Evolutionary conservation across 306 rosid species (phyloP), one percentile per base, ranked within the genome.

Genomic region (Cucurbita ficifolia): DNA sequence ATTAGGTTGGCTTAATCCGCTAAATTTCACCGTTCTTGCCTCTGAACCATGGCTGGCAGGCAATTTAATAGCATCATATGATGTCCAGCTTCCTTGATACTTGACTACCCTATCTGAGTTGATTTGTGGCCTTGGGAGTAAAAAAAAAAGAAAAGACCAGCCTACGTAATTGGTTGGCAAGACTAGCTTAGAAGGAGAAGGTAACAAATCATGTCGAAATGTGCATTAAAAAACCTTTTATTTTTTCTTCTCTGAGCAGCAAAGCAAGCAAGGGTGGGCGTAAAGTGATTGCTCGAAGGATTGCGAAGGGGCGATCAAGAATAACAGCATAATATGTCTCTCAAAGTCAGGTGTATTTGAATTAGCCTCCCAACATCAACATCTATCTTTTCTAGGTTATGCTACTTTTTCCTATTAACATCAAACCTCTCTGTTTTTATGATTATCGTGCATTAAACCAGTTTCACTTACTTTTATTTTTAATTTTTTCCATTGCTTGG

Each of bases 221-320:
- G 39, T 22, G 45, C 33, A 76, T 74, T 17, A 61, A 5, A 50
- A 17, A 54, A 35, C 42, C 19, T 56, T 63, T 39, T n/a, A n/a
- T 78, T 76, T 29, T 29, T 74, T 74, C 72, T 72, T 74, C 71
- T 86, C 24, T 74, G 86, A 81, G 74, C 92, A 94, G 97, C 74
- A 94, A 94, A 79, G 97, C 94, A 82, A 94, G 96, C 83, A 94
- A 82, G 81, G 97, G 98, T 77, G 98, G 97, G 74, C 86, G 90
- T 65, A 90, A 68, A 82, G 97, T 94, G 43, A 94, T 90, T 76
- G 95, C 96, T 55, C 87, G 92, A 76, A 90, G 99, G 81, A 82
- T 94, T 73, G 97, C 97, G 0, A 91, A 94, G 75, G 97, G 97
- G 58, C 83, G 99, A 45, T 81, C 79, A 54, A 91, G 97, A 83